phyloP scores from a whole-genome alignment of 352 stramenopile species.

The Saprolegnia parasitica region DNA sequence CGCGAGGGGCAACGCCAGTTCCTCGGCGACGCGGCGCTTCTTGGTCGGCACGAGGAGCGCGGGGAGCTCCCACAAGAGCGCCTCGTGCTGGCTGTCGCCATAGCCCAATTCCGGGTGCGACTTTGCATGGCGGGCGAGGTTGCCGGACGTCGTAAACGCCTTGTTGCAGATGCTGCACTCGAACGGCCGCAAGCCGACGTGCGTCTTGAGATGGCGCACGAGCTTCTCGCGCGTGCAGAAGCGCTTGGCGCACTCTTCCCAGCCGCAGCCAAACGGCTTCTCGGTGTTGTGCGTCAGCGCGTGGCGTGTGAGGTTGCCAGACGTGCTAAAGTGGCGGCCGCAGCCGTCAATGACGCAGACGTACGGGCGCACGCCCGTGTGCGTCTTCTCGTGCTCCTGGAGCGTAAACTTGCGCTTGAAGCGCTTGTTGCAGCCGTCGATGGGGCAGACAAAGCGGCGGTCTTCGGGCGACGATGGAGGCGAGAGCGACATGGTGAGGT shows the following conservation, averaged over 20 bases:
- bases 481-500: background rate
- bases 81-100: background rate
- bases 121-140: background rate
- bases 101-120: background rate
- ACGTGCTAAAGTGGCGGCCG: slow-evolving; percentile 59
- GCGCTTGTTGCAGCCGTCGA: background rate
- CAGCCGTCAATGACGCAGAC: slow-evolving; percentile 45
- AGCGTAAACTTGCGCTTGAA: slow-evolving; percentile 38
- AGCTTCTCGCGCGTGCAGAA: slow-evolving; percentile 16
- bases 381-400: slow-evolving; percentile 66
- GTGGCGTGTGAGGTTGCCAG: slow-evolving; percentile 56
- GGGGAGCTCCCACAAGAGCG: background rate
- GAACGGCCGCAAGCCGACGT: background rate
- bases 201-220: slow-evolving; percentile 9
- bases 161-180: background rate
- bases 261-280: slow-evolving; percentile 2
- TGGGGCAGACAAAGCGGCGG: background rate
- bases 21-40: background rate
- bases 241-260: slow-evolving; percentile 4
- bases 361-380: slow-evolving; percentile 64
- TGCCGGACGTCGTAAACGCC: background rate
- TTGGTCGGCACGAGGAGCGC: background rate
- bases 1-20: background rate
- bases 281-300: slow-evolving; percentile 42
- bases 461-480: background rate